A percentile compares a stretch with the other conserved stretches of the same genome.
phyloP scores from a whole-genome alignment of 2,329 filamentous ascomycete genomes.

The Balansia obtecta region DNA sequence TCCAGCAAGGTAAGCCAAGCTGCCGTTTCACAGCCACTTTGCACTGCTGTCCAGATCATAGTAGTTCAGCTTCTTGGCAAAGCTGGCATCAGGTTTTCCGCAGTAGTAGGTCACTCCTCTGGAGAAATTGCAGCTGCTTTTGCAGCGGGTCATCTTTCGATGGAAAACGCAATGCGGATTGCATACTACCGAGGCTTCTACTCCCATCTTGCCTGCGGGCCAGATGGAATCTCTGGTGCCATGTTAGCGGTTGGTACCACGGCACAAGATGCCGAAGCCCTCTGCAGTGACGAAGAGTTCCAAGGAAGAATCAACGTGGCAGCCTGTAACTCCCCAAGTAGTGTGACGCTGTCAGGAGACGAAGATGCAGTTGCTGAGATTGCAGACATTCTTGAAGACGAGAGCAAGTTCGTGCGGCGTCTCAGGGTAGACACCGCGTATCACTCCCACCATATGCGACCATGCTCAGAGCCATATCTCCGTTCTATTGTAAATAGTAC shows the following conservation, averaged over 20 bases:
- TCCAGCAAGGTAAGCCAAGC: constrained; percentile 1
- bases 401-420: constrained; percentile 15
- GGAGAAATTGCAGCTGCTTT: constrained; percentile 31
- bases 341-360: constrained; percentile 20
- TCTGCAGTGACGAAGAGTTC: constrained; percentile 10
- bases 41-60: constrained; percentile 26
- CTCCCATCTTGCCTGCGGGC: constrained; percentile 1
- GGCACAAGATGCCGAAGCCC: neutral
- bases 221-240: neutral
- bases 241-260: constrained; percentile 15
- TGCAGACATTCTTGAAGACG: constrained; percentile 11
- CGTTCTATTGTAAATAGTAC: neutral
- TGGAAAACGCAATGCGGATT: constrained; percentile 3
- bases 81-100: constrained; percentile 17
- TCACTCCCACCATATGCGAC: constrained; percentile 26
- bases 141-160: constrained; percentile 14
- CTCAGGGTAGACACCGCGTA: constrained; percentile 28
- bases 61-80: constrained; percentile 24
- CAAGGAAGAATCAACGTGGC: constrained; percentile 14
- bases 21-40: constrained; percentile 18
- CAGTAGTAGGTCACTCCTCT: constrained; percentile 26
- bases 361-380: constrained; percentile 15
- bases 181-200: constrained; percentile 6
- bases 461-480: constrained; percentile 9
- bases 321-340: constrained; percentile 12